Evolutionary conservation across 169 alveolate genomes (phyloP).

Genomic region (Cystoisospora suis): DNA sequence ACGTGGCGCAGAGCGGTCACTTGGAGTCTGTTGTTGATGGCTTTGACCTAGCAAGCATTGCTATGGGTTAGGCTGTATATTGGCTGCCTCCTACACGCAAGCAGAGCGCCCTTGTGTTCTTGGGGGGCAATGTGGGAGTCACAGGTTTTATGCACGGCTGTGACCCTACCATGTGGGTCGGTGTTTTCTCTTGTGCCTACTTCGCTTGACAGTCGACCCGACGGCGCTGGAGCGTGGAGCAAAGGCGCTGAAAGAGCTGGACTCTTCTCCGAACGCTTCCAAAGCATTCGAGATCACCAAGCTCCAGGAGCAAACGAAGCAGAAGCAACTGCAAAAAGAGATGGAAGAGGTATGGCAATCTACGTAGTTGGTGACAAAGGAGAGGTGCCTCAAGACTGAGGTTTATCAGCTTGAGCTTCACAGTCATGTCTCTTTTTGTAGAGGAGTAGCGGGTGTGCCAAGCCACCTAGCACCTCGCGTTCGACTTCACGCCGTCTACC

Average conservation of each 20-base stretch:
- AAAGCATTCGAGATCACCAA: slow-evolving; percentile 94
- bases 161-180: not conserved
- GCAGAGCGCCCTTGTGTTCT: slow-evolving; percentile 64
- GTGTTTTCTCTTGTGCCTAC: slow-evolving; percentile 21
- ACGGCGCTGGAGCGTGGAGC: slow-evolving; percentile 99
- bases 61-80: not conserved
- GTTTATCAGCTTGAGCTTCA: too few species aligned
- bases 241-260: slow-evolving; percentile 95
- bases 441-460: too few species aligned
- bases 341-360: slow-evolving; percentile 85
- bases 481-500: too few species aligned
- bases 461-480: too few species aligned
- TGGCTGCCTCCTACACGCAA: not conserved
- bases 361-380: too few species aligned
- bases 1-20: too few species aligned
- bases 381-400: too few species aligned
- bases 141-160: not conserved
- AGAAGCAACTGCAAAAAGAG: slow-evolving; percentile 91
- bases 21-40: slow-evolving; percentile 11
- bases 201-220: slow-evolving; percentile 90
- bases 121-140: slow-evolving; percentile 33
- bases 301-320: slow-evolving; percentile 94
- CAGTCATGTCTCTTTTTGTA: too few species aligned
- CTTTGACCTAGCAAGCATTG: not conserved
- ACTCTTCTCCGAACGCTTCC: slow-evolving; percentile 91